A percentile compares a stretch with the other conserved stretches of the same genome.
Evolutionary conservation across 1,284 basidiomycete species (phyloP).

Genomic region (Microbotryum lychnidis-dioicae): DNA sequence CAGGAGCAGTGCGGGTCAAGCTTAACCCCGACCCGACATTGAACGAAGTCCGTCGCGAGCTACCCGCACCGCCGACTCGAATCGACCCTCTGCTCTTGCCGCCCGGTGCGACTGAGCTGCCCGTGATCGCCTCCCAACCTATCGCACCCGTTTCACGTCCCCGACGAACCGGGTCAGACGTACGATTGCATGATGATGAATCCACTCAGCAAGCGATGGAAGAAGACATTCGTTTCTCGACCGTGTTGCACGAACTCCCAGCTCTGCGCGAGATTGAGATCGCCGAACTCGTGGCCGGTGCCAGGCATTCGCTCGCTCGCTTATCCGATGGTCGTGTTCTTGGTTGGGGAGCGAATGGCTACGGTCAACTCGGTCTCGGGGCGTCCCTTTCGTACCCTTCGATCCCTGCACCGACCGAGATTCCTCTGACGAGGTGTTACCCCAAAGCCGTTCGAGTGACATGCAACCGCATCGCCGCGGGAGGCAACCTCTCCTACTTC

Average conservation of each 20-base stretch:
- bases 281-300: slow-evolving; percentile 65
- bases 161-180: slow-evolving; percentile 37
- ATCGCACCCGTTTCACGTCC: not conserved
- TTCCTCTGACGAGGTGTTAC: slow-evolving; percentile 56
- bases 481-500: slow-evolving; percentile 70
- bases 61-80: slow-evolving; percentile 38
- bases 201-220: slow-evolving; percentile 19
- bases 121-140: not conserved
- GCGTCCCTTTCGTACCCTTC: slow-evolving; percentile 57
- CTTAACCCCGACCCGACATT: slow-evolving; percentile 17
- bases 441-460: slow-evolving; percentile 51
- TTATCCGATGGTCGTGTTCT: slow-evolving; percentile 66
- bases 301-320: slow-evolving; percentile 62
- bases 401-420: slow-evolving; percentile 77
- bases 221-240: slow-evolving; percentile 58
- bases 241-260: slow-evolving; percentile 70
- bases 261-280: slow-evolving; percentile 58
- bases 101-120: slow-evolving; percentile 17
- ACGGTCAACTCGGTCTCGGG: slow-evolving; percentile 50
- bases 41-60: slow-evolving; percentile 12
- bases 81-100: slow-evolving; percentile 40
- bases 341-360: slow-evolving; percentile 82
- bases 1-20: slow-evolving; percentile 44
- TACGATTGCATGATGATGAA: slow-evolving; percentile 3
- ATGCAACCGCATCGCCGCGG: slow-evolving; percentile 61